phyloP scores from a whole-genome alignment of 805 yeast species.

The Kregervanrija pseudodelftensis region DNA sequence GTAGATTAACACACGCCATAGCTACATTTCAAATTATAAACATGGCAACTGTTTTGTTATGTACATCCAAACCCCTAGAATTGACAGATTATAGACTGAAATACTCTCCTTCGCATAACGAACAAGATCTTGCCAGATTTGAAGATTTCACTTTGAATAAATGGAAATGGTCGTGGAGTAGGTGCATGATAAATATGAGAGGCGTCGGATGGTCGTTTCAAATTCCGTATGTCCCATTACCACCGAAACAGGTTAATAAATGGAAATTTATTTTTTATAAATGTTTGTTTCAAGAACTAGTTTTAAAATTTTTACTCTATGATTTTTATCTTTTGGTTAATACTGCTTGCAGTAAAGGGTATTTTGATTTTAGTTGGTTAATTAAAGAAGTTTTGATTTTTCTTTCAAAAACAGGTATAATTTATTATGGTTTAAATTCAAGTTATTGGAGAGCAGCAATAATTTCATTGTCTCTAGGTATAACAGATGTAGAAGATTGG shows the following conservation, averaged over 20 bases:
- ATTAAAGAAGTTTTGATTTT: neutral
- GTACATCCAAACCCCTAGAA: constrained; percentile 2
- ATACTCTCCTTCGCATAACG: neutral
- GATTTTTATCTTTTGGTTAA: constrained; percentile 1
- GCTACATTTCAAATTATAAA: neutral
- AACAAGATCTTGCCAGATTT: constrained; percentile 1
- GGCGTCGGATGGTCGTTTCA: constrained; percentile 12
- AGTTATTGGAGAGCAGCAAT: constrained; percentile 5
- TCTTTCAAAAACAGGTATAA: neutral
- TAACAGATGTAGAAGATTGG: constrained; percentile 7
- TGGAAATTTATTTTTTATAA: constrained; percentile 6
- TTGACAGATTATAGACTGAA: constrained; percentile 5
- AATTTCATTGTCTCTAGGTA: neutral
- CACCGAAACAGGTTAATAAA: neutral
- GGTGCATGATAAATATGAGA: constrained; percentile 8
- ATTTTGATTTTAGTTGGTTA: neutral
- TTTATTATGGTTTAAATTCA: constrained; percentile 7
- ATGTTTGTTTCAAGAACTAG: constrained; percentile 5
- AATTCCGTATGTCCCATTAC: neutral
- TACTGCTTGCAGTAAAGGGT: neutral
- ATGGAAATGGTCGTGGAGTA: constrained; percentile 5
- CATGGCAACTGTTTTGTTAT: constrained; percentile 3
- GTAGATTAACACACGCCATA: constrained; percentile 1
- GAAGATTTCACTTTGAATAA: constrained; percentile 1
- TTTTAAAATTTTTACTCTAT: constrained; percentile 4